A percentile compares a stretch with the other conserved stretches of the same genome.
These are phyloP conservation scores for Prunus davidiana DNA, from an alignment of 306 rosid species.

Conservation along the genomic window DNA sequence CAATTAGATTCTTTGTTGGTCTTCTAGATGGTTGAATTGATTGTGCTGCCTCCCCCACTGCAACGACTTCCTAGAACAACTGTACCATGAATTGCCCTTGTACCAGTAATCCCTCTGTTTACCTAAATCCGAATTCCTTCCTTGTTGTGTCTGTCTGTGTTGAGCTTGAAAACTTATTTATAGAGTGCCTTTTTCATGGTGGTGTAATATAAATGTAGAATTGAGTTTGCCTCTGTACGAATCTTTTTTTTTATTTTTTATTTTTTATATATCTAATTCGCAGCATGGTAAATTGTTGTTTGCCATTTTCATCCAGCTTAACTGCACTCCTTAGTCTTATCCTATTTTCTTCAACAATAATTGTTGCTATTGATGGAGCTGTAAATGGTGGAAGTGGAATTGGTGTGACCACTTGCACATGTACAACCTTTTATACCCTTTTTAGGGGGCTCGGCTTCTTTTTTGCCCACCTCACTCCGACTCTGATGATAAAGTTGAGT, in stretches of 20 bases:
- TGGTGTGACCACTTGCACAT: background rate
- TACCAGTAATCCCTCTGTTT: constrained; percentile 30
- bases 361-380: constrained; percentile 12
- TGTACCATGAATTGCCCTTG: constrained; percentile 35
- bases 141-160: constrained; percentile 8
- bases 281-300: background rate
- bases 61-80: constrained; percentile 27
- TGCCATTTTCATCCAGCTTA: background rate
- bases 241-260: background rate
- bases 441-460: background rate
- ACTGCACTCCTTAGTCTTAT: background rate
- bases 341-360: no score
- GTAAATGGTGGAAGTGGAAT: constrained; percentile 16
- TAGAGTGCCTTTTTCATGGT: constrained; percentile 28
- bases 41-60: constrained; percentile 26
- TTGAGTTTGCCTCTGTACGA: background rate
- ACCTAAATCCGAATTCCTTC: constrained; percentile 18
- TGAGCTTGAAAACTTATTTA: constrained; percentile 29
- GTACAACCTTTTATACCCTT: background rate
- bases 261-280: background rate
- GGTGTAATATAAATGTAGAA: constrained; percentile 16
- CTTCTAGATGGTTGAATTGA: constrained; percentile 36
- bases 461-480: background rate
- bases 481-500: constrained; percentile 18
- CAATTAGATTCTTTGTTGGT: constrained; percentile 31